Evolutionary conservation across 129 eudicot species (phyloP).

Genomic region (Artemisia annua): DNA sequence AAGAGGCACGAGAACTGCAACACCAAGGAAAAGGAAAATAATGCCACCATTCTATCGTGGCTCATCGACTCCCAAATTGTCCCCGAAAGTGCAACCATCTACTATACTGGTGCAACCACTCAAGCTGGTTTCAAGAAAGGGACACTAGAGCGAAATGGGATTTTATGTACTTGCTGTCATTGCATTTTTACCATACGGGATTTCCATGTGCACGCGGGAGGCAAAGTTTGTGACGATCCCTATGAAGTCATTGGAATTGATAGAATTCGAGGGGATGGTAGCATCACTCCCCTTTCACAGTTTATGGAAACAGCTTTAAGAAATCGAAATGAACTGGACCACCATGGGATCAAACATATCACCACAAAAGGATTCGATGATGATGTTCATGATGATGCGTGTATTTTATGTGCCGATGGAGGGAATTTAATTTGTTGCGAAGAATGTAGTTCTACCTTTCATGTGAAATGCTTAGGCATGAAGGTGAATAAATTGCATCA

Average conservation of each 20-base stretch:
- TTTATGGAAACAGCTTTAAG: slow-evolving; percentile 51
- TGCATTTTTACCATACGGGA: slow-evolving; percentile 21
- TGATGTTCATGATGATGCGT: slow-evolving; percentile 56
- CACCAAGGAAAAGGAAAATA: not conserved
- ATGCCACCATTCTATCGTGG: slow-evolving; percentile 53
- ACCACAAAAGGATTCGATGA: slow-evolving; percentile 9
- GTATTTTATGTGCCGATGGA: slow-evolving; percentile 75
- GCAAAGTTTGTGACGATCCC: slow-evolving; percentile 24
- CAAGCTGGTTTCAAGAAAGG: slow-evolving; percentile 36
- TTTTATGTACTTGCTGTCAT: slow-evolving; percentile 51
- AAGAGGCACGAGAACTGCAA: slow-evolving; percentile 13
- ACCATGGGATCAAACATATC: slow-evolving; percentile 25
- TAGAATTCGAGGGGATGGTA: slow-evolving; percentile 22
- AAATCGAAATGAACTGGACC: slow-evolving; percentile 24
- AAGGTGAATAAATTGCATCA: slow-evolving; percentile 40
- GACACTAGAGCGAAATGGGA: slow-evolving; percentile 40
- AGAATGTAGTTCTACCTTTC: slow-evolving; percentile 59
- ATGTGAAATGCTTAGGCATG: slow-evolving; percentile 49
- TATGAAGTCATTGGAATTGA: slow-evolving; percentile 34
- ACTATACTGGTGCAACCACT: slow-evolving; percentile 16
- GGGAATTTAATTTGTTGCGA: slow-evolving; percentile 75
- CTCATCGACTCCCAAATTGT: slow-evolving; percentile 32
- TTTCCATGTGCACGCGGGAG: slow-evolving; percentile 44
- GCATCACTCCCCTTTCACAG: slow-evolving; percentile 26
- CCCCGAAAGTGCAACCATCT: slow-evolving; percentile 29